Evolutionary conservation across 371 early-diverging fungal species (phyloP), one percentile per base, ranked within the genome.

Genomic region (Mortierella sp.): DNA sequence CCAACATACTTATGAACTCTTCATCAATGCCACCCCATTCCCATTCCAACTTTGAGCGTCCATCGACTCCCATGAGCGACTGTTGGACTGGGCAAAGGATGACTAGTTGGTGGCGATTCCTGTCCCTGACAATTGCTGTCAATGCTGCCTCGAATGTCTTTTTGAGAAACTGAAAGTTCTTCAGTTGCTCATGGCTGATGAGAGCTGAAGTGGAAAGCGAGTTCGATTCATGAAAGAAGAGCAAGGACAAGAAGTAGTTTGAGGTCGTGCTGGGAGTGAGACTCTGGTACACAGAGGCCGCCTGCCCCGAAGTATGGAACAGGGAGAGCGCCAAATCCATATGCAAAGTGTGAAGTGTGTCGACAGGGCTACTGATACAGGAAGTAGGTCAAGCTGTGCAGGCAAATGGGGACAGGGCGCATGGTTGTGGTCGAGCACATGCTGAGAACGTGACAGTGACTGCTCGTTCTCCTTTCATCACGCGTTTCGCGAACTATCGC

Each of bases 21-120:
- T 78, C 79, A 32, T 78, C 79, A n/a, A 78, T 78, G 30, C 79
- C 79, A 20, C 79, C 79, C 79, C 79, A 78, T 64, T 78, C 79
- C 79, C 79, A 78, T 64, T 78, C 79, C 22, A 70, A 40, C 2
- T 69, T 69, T 5, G 71, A 74, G 49, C 70, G 58, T 10, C 62
- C 63, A 55, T 78, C 58, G 24, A 35, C 35, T 5, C 79, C 75
- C 61, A 73, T 78, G 61, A 78, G 71, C 1, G 79, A 74, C 60
- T 66, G 71, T 18, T 78, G 71, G 43, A 67, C 68, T 1, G 79
- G 79, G n/a, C 79, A 78, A 26, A 78, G 74, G 35, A 78, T 73
- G 57, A 78, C 71, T 5, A 78, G 51, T 51, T 78, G 74, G 0
- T 70, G 55, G 5, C 64, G 79, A 37, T 60, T 66, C 32, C 71